phyloP scores from a whole-genome alignment of 768 basidiomycete genomes.

The Fistulinella prunicolor region DNA sequence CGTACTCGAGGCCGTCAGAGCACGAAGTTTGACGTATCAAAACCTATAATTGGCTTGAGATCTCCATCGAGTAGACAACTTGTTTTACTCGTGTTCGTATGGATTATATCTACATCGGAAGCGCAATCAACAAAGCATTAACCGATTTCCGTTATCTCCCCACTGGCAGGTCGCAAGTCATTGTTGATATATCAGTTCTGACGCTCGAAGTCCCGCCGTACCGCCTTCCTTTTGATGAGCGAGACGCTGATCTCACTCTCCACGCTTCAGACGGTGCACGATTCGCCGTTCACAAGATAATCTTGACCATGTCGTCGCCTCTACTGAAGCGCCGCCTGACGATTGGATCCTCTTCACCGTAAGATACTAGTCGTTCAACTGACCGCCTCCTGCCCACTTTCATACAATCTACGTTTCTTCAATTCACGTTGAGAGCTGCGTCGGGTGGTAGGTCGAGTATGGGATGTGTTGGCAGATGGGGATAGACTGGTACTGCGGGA shows the following conservation, averaged over 20 bases:
- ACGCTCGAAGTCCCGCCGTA: slow-evolving; percentile 26
- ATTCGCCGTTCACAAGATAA: slow-evolving; percentile 44
- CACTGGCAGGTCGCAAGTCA: slow-evolving; percentile 32
- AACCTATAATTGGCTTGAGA: too few species aligned
- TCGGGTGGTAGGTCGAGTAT: too few species aligned
- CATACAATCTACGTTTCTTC: too few species aligned
- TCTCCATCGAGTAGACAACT: too few species aligned
- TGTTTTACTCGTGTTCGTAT: slow-evolving; percentile 12
- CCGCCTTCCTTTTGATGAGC: slow-evolving; percentile 38
- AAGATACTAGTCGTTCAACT: too few species aligned
- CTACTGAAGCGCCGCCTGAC: slow-evolving; percentile 36
- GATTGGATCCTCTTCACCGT: slow-evolving; percentile 28
- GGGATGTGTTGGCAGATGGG: too few species aligned
- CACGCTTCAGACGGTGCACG: slow-evolving; percentile 39
- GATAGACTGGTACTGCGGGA: too few species aligned
- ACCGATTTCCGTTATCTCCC: slow-evolving; percentile 9
- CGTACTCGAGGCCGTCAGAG: too few species aligned
- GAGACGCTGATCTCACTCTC: slow-evolving; percentile 42
- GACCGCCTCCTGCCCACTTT: too few species aligned
- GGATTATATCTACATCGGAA: slow-evolving; percentile 29
- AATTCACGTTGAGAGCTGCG: too few species aligned
- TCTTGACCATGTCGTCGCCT: slow-evolving; percentile 41
- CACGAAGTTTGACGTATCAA: too few species aligned
- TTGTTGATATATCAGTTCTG: slow-evolving; percentile 26
- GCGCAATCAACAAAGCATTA: slow-evolving; percentile 13